Conservation (phyloP, 345 rosid genomes). For the Populus simonii region DNA sequence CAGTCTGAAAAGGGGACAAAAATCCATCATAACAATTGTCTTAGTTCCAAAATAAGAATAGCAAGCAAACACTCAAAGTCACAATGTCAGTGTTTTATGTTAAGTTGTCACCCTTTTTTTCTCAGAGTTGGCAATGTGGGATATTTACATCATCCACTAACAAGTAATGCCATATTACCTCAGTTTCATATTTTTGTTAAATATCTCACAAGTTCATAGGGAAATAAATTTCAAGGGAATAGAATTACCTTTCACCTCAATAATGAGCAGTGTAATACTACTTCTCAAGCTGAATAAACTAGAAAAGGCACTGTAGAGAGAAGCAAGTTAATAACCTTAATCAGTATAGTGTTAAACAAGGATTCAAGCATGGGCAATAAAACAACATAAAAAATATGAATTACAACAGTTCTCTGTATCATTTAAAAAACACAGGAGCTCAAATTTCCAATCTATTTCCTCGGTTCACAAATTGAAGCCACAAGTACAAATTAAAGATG, state of each 20-base stretch:
- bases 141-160: background rate
- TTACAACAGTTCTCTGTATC: background rate
- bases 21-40: background rate
- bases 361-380: background rate
- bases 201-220: background rate
- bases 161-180: background rate
- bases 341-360: background rate
- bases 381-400: background rate
- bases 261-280: conserved; percentile 12
- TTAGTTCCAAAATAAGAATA: background rate
- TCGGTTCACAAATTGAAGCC: background rate
- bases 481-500: background rate
- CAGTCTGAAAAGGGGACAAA: background rate
- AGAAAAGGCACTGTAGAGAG: conserved; percentile 55
- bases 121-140: background rate
- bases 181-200: background rate
- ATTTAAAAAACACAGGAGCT: background rate
- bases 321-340: conserved; percentile 9
- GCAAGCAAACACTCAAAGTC: background rate
- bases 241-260: conserved; percentile 21
- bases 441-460: background rate
- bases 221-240: background rate
- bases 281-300: conserved; percentile 45
- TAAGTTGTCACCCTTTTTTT: background rate
- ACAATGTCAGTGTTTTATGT: background rate